Conservation (phyloP, 2,329 filamentous ascomycete species). For the Paracorniculantispora psalliotae region DNA sequence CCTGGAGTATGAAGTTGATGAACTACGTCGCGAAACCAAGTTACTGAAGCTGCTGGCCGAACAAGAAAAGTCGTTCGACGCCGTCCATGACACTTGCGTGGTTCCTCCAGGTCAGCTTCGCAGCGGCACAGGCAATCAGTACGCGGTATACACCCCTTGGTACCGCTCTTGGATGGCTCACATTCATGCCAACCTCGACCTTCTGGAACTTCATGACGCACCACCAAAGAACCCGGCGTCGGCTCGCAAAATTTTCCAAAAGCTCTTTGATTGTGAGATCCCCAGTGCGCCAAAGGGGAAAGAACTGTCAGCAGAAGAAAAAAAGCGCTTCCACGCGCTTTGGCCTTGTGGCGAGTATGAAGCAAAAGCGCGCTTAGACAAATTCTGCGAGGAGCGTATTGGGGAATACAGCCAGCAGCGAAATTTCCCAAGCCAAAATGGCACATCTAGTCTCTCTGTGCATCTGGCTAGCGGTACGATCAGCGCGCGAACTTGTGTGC, state of each 20-base stretch:
- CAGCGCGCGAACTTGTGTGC: slow-evolving; percentile 61
- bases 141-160: slow-evolving; percentile 82
- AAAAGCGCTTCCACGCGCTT: slow-evolving; percentile 49
- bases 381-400: slow-evolving; percentile 63
- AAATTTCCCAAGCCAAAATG: slow-evolving; percentile 58
- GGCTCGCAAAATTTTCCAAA: slow-evolving; percentile 40
- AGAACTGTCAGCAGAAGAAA: slow-evolving; percentile 52
- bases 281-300: slow-evolving; percentile 62
- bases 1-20: slow-evolving; percentile 88
- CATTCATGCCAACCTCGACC: slow-evolving; percentile 62
- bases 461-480: slow-evolving; percentile 68
- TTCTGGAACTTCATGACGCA: slow-evolving; percentile 57
- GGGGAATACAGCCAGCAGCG: slow-evolving; percentile 57
- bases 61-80: slow-evolving; percentile 62
- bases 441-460: slow-evolving; percentile 65
- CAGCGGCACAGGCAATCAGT: slow-evolving; percentile 69
- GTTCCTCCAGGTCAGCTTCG: slow-evolving; percentile 67
- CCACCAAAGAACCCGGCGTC: slow-evolving; percentile 31
- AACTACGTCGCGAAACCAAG: slow-evolving; percentile 69
- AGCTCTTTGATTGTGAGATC: slow-evolving; percentile 56
- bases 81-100: slow-evolving; percentile 76
- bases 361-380: slow-evolving; percentile 56
- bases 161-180: slow-evolving; percentile 70
- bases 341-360: slow-evolving; percentile 77
- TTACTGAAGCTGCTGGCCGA: slow-evolving; percentile 58